Evolutionary conservation across 306 rosid species (phyloP).

Genomic region (Hippophae gyantsensis): DNA sequence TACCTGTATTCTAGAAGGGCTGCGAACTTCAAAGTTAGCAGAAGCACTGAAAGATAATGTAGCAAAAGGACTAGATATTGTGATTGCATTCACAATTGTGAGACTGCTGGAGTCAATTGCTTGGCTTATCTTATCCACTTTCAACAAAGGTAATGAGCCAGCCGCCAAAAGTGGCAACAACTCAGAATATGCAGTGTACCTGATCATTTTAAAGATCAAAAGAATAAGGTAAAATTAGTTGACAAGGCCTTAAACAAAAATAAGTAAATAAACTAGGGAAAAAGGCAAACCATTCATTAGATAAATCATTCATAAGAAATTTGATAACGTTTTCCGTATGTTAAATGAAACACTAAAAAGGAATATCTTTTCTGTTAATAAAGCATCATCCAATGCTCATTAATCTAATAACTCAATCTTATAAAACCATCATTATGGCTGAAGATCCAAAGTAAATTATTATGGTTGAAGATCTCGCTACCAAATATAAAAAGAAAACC

Average conservation of each 20-base stretch:
- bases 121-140: constrained; percentile 66
- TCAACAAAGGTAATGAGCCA: constrained; percentile 66
- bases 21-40: constrained; percentile 81
- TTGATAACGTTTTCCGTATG: too few relatives aligned
- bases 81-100: constrained; percentile 52
- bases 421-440: too few relatives aligned
- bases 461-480: too few relatives aligned
- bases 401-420: too few relatives aligned
- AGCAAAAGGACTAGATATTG: constrained; percentile 63
- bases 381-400: too few relatives aligned
- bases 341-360: too few relatives aligned
- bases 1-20: constrained; percentile 89
- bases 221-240: constrained; percentile 2
- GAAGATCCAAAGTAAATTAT: too few relatives aligned
- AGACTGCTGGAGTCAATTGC: constrained; percentile 46
- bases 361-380: too few relatives aligned
- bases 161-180: constrained; percentile 79
- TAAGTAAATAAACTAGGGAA: too few relatives aligned
- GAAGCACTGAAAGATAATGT: constrained; percentile 73
- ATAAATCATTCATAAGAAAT: too few relatives aligned
- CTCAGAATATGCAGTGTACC: constrained; percentile 94
- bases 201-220: constrained; percentile 21
- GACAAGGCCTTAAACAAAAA: not conserved
- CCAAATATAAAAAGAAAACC: too few relatives aligned
- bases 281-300: too few relatives aligned